Conservation (phyloP, 2,329 filamentous ascomycete species). For the Paracamarosporium sp. region DNA sequence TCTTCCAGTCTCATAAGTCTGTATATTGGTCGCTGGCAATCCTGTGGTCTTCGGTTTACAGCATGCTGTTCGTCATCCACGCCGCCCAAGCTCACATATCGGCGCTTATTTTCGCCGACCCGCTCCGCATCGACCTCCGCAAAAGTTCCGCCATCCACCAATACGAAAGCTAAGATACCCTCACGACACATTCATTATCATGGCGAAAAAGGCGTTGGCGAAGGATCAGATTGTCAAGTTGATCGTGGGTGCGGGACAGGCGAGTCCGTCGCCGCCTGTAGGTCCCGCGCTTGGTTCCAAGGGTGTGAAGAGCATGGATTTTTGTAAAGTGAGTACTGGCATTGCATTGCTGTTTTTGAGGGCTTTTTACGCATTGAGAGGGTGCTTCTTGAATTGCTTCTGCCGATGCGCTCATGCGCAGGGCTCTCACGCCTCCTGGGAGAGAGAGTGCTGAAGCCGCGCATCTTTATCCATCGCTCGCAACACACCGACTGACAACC, state of each 20-base stretch:
- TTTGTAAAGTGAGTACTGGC: slow-evolving; percentile 79
- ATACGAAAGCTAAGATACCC: neutral
- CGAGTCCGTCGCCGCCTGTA: slow-evolving; percentile 92
- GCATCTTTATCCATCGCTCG: neutral
- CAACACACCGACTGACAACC: neutral
- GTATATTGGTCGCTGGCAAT: too few species aligned
- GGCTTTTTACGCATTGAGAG: too few species aligned
- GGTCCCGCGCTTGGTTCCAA: slow-evolving; percentile 96
- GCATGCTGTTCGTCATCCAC: neutral
- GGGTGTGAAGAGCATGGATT: slow-evolving; percentile 99
- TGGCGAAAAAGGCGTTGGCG: slow-evolving; percentile 46
- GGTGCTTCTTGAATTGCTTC: too few species aligned
- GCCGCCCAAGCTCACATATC: neutral
- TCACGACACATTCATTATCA: slow-evolving; percentile 19
- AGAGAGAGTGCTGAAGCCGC: too few species aligned
- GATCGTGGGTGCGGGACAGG: slow-evolving; percentile 95
- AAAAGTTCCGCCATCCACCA: slow-evolving; percentile 9
- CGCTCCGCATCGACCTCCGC: slow-evolving; percentile 13
- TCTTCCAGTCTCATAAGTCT: too few species aligned
- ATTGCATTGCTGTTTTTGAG: neutral
- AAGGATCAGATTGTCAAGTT: slow-evolving; percentile 79
- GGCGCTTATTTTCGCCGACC: slow-evolving; percentile 9
- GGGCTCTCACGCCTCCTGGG: neutral
- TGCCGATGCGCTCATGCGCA: neutral
- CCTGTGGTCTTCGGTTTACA: too few species aligned